Base-by-base conservation (phyloP, 768 basidiomycete genomes). In the Naematelia aurantialba region DNA sequence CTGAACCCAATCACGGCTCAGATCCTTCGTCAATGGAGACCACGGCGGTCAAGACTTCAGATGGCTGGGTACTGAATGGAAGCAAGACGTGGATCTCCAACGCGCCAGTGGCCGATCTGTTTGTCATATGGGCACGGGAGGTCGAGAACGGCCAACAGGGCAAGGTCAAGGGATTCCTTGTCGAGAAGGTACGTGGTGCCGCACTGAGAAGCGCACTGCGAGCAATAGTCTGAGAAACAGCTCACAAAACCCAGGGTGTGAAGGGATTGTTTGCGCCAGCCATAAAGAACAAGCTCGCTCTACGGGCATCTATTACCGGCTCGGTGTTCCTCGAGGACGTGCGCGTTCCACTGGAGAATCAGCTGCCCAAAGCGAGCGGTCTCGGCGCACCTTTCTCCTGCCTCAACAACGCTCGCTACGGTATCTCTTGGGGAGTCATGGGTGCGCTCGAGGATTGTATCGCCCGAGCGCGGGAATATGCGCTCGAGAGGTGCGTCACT, bases 1-100 rank as follows among this genome's bases (percentile, higher is more conserved):
- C 94, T 0, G 94, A 98, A 78, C 90, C 94, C 0, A 91, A 97
- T 67, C 91, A 96, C 72, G 94, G 94, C 22, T 97, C 93, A 1
- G 94, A 98, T 69, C 93, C 93, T 14, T 87, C 86, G n/a, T 85
- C 87, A n/a, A 97, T 98, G 94, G 89, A 93, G 70, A 96, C 94
- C 0, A 86, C 83, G 25, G 94, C 91, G 11, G 85, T 84, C 61
- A 90, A 96, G 75, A 73, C 76, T 5, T 87, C 87, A 55, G 90
- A 91, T 12, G 91, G 91, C 3, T 97, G 86, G 77, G 78, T 89
- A 24, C 72, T 98, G 53, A 88, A 85, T 63, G 94, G 94, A 52
- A 88, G 88, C 77, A 98, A 98, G 81, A 98, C 91, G 0, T 98
- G 94, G 94, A 98, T 98, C 72, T 85, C 91, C 13, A 96, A 96